phyloP scores from a whole-genome alignment of 768 basidiomycete species.

The Naganishia onofrii region DNA sequence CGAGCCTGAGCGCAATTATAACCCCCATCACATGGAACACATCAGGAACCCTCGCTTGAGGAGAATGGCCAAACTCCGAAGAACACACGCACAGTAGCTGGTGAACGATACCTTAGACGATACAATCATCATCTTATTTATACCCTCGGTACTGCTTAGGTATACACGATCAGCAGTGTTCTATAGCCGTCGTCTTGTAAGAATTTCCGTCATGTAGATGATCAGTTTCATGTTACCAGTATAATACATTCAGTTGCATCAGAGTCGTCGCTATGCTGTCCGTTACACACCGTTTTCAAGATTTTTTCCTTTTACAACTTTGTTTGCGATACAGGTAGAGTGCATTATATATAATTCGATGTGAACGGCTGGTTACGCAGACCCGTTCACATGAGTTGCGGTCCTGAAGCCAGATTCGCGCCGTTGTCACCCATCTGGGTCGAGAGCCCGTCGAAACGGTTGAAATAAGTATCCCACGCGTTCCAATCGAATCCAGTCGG shows the following conservation, averaged over 20 bases:
- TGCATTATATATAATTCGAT: not conserved
- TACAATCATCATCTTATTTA: too few species aligned
- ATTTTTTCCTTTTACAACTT: conserved; percentile 1
- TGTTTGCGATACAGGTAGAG: not conserved
- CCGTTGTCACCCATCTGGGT: conserved; percentile 12
- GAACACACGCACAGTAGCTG: not conserved
- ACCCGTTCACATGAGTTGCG: not conserved
- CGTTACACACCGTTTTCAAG: not conserved
- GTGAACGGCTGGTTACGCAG: not conserved
- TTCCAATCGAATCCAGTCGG: conserved; percentile 46
- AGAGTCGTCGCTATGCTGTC: too few species aligned
- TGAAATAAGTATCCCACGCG: conserved; percentile 39
- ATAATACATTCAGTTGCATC: too few species aligned
- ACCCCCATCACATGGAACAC: not conserved
- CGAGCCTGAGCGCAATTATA: not conserved
- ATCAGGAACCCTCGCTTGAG: not conserved
- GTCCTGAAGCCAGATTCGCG: not conserved
- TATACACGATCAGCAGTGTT: too few species aligned
- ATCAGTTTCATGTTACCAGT: too few species aligned
- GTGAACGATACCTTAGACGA: too few species aligned
- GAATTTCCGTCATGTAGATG: too few species aligned
- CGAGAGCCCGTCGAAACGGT: conserved; percentile 22
- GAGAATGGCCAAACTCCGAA: not conserved
- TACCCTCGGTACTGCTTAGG: too few species aligned
- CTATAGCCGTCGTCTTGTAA: too few species aligned